These are phyloP conservation scores for Streptanthus diversifolius DNA, from an alignment of 345 rosid species.

Conservation along the genomic window DNA sequence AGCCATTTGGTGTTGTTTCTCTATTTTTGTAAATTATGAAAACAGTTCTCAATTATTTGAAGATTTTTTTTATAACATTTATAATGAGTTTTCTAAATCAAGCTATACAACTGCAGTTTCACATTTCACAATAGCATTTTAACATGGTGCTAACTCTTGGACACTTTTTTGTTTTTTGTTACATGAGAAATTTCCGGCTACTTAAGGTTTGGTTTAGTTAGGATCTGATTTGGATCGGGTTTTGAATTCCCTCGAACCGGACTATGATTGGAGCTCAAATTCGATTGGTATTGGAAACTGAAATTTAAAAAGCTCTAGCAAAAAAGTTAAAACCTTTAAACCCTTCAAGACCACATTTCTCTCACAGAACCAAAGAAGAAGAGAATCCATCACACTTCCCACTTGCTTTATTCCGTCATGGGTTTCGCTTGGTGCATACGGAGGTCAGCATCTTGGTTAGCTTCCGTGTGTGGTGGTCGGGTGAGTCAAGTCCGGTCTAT, in stretches of 20 bases:
- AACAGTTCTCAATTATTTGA: background rate
- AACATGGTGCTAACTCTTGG: too few species aligned
- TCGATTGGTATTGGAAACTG: background rate
- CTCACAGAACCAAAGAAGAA: background rate
- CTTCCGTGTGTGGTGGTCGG: conserved; percentile 31
- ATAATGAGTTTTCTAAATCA: background rate
- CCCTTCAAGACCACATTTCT: background rate
- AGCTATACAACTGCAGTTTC: too few species aligned
- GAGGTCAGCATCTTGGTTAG: conserved; percentile 22
- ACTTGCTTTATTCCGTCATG: background rate
- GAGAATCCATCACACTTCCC: background rate
- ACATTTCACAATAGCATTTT: background rate
- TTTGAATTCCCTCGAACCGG: background rate
- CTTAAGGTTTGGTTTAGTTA: background rate
- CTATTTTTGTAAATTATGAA: conserved; percentile 17
- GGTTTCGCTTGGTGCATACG: conserved; percentile 9
- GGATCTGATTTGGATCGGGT: background rate
- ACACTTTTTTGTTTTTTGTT: too few species aligned
- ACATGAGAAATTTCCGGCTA: background rate
- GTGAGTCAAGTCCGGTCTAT: conserved; percentile 32
- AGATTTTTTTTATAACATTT: background rate
- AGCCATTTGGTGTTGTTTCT: conserved; percentile 25
- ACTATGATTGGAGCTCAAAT: background rate
- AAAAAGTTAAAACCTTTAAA: background rate
- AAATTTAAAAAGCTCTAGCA: background rate